Base-by-base conservation (phyloP, 1,284 basidiomycete genomes). In the Bjerkandera adusta region DNA sequence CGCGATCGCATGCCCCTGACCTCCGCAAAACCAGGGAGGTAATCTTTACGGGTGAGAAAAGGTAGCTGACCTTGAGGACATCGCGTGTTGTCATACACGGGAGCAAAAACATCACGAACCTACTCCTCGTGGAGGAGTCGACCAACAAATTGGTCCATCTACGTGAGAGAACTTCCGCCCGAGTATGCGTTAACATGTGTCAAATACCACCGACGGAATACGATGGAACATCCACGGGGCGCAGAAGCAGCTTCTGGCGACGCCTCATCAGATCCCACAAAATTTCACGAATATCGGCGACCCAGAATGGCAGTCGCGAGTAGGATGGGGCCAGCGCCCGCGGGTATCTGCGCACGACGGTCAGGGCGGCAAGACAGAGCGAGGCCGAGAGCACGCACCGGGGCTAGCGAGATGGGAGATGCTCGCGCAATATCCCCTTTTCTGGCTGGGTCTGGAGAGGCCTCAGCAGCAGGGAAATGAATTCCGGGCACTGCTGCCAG, bases 391-490 rank as follows among this genome's bases (percentile, higher is more conserved):
- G n/a, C 10, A 75, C 88, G 55, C 59, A 96, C 94, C 99, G 99
- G 79, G 98, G 98, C 64, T 99, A 96, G 51, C 96, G 91, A 2
- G 92, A 93, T 50, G 86, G 81, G 16, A 99, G 72, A 63, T 99
- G 99, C 61, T 98, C 97, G 4, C 97, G 70, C 38, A 99, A 66
- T 51, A 99, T 98, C 66, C 96, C 92, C 63, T 93, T 93, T 68
- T 98, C 92, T 1, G 97, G 97, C 63, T 99, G 96, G 38, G 99
- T 85, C 68, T 99, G 97, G 22, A 99, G 73, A 45, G 99, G 76
- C 66, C 99, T 99, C 55, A 97, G 75, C 22, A 95, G 79, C 21
- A 99, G 75, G 62, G 91, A 96, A 37, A 97, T 72, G 68, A 95
- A 97, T 57, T 92, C 83, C 4, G 92, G 96, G 1, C 95, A 95